Evolutionary conservation across 140 eudicot genomes (phyloP), one percentile per base, ranked within the genome.

Genomic region (Oenanthe javanica): DNA sequence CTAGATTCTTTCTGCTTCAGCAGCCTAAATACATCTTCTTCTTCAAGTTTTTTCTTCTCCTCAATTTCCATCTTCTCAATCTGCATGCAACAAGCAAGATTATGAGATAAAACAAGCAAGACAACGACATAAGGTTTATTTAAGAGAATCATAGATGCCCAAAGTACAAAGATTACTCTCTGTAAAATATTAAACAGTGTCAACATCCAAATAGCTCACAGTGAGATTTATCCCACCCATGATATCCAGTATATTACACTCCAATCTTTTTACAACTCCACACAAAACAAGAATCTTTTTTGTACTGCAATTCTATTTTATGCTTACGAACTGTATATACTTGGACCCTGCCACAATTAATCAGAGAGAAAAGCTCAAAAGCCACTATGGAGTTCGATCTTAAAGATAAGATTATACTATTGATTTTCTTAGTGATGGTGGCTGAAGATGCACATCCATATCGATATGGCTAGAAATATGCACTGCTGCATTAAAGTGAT

Each of bases 31-130:
- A 89, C 48, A 47, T 90, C 92, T 43, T 82, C 86, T 70, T 90
- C 92, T 81, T 86, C 93, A 77, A 82, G 86, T 86, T 77, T 86
- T 85, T 86, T 92, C 83, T 87, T 91, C 85, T 90, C 97, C 88
- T 90, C 93, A 11, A 88, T 80, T 76, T 81, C 86, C 19, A 50
- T 64, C 89, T 90, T 95, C 84, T 92, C 99, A 76, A 79, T 64
- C 96, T 91, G 70, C 70, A 61, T 23, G 86, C 77, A 83, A 86
- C 76, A 59, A 21, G 51, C 67, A 84, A 79, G 46, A 11, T 16
- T 31, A 67, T 31, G 50, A 46, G 43, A 8, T n/a, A 74, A 74
- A 2, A 74, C 9, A 31, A 11, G 59, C 59, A 18, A 72, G 11
- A 21, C 47, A 14, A 47, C 21, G 57, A 74, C 42, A 21, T 61